These are phyloP conservation scores for Pelargonium nanum DNA, from an alignment of 345 rosid species.

Conservation along the genomic window DNA sequence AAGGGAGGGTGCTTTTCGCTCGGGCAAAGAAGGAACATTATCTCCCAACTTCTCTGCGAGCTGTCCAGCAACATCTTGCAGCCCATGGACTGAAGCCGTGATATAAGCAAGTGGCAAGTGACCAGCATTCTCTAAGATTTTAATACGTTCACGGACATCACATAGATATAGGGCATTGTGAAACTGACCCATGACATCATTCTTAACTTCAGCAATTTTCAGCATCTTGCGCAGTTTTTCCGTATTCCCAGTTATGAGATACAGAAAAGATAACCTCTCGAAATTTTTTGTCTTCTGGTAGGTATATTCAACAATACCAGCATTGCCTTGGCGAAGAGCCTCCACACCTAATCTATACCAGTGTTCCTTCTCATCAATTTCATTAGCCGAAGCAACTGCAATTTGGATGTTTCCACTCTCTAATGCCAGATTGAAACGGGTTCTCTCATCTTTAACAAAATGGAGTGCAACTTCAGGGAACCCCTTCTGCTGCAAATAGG, in stretches of 20 bases:
- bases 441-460: slow-evolving; percentile 90
- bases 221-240: slow-evolving; percentile 86
- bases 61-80: slow-evolving; percentile 59
- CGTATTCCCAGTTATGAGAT: slow-evolving; percentile 75
- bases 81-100: slow-evolving; percentile 79
- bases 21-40: slow-evolving; percentile 55
- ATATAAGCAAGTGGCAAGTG: slow-evolving; percentile 83
- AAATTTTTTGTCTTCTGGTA: slow-evolving; percentile 95
- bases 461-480: slow-evolving; percentile 98
- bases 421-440: slow-evolving; percentile 84
- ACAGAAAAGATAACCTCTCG: slow-evolving; percentile 89
- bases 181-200: slow-evolving; percentile 94
- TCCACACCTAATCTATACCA: slow-evolving; percentile 93
- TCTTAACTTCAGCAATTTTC: slow-evolving; percentile 87
- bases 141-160: slow-evolving; percentile 80
- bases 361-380: slow-evolving; percentile 88
- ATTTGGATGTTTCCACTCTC: slow-evolving; percentile 92
- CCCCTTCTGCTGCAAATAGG: slow-evolving; percentile 92
- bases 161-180: slow-evolving; percentile 88
- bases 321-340: slow-evolving; percentile 97
- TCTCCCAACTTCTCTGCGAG: slow-evolving; percentile 65
- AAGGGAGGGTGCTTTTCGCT: slow-evolving; percentile 53
- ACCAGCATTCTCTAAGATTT: slow-evolving; percentile 78
- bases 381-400: slow-evolving; percentile 67
- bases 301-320: slow-evolving; percentile 86